Evolutionary conservation across 2,329 filamentous ascomycete genomes (phyloP), one percentile per base, ranked within the genome.

Genomic region (Botrytis porri): DNA sequence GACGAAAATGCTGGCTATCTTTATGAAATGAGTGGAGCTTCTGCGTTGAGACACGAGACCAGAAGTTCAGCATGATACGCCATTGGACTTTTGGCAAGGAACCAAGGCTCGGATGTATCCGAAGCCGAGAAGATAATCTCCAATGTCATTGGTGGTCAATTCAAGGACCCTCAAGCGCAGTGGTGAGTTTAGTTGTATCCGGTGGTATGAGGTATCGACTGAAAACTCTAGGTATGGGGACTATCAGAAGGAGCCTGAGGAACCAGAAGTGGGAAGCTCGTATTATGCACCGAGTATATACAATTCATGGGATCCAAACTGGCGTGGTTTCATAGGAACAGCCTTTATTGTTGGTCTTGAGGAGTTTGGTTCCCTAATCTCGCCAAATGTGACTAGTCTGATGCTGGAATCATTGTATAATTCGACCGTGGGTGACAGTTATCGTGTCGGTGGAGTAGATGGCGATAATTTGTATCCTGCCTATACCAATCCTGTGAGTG

Each of bases 301-400:
- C 77, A 83, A 85, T 72, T 84, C 85, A 0, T 90, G 87, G 86
- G 89, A 90, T 75, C 88, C 88, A 2, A 90, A 91, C 74, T 90
- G 88, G 88, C 83, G 89, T 67, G 88, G 88, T 0, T 90, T 91
- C 73, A 83, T 90, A 48, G 87, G 88, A 20, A 89, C 87, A 0
- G 85, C 87, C 0, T 83, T 90, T 22, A 85, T 90, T 39, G 81
- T 90, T 59, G 85, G 85, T 39, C 82, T 89, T 35, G 88, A 90
- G 77, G 88, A 90, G 75, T 90, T 88, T 70, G 54, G 54, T 8
- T 10, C 20, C 32, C 20, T 70, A 6, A 70, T 87, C 10, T 81
- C 83, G 0, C 74, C 80, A 12, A 77, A 82, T 14, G 77, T 84
- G 0, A 80, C 83, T 25, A 70, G 77, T 18, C 59, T 77, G 25